A percentile compares a stretch with the other conserved stretches of the same genome.
Conservation (phyloP, 768 basidiomycete genomes). For the Tylopilus sp. region DNA sequence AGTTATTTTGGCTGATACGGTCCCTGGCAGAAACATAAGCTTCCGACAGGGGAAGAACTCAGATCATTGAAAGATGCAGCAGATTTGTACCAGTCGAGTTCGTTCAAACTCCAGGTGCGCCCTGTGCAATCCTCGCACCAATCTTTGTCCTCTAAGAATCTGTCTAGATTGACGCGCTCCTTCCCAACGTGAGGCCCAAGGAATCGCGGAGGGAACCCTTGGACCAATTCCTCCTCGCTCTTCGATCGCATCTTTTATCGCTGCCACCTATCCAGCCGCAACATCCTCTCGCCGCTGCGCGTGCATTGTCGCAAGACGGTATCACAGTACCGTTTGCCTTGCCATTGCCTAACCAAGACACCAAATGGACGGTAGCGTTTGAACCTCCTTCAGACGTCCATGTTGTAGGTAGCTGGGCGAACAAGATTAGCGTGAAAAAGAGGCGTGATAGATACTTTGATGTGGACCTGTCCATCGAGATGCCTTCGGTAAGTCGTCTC, state of each 20-base stretch:
- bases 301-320: conserved; percentile 48
- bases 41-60: conserved; percentile 70
- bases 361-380: conserved; percentile 87
- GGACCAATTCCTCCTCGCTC: conserved; percentile 61
- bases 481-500: conserved; percentile 65
- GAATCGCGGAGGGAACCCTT: conserved; percentile 51
- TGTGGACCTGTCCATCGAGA: conserved; percentile 81
- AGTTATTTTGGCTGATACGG: not conserved
- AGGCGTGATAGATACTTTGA: conserved; percentile 62
- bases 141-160: conserved; percentile 9
- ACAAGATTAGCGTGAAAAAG: conserved; percentile 68
- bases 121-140: not conserved
- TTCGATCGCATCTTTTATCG: conserved; percentile 63
- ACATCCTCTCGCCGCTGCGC: conserved; percentile 66
- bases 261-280: conserved; percentile 55
- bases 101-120: conserved; percentile 81
- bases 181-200: conserved; percentile 71
- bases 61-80: conserved; percentile 68
- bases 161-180: conserved; percentile 69
- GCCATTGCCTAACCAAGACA: conserved; percentile 71
- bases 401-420: conserved; percentile 85
- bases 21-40: conserved; percentile 36
- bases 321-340: conserved; percentile 65
- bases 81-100: conserved; percentile 70
- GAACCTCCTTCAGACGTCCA: conserved; percentile 73